phyloP scores from a whole-genome alignment of 2,329 filamentous ascomycete species.

The Fusarium circinatum region DNA sequence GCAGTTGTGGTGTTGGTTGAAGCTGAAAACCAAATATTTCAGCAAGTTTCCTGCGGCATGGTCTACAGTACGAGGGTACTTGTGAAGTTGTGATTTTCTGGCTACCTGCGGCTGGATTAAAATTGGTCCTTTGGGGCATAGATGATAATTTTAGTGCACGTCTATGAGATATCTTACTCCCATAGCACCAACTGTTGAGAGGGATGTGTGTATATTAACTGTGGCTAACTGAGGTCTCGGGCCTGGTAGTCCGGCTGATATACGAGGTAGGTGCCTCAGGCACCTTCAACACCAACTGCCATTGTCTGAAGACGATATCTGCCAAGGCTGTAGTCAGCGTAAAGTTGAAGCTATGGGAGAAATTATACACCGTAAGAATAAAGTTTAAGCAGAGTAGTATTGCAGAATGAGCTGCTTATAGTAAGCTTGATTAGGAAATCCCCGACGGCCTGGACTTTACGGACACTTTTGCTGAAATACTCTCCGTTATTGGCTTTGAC shows the following conservation, averaged over 20 bases:
- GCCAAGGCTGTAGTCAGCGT: no score
- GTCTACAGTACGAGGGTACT: background rate
- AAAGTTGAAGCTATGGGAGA: fast-evolving
- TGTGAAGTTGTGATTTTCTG: fast-evolving
- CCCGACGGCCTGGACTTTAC: background rate
- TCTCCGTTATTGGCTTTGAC: background rate
- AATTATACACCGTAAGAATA: background rate
- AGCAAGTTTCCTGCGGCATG: no score
- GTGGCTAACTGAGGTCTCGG: no score
- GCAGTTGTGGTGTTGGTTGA: background rate
- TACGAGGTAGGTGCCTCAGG: no score
- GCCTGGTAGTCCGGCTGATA: no score
- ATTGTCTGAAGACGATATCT: no score
- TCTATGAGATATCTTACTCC: fast-evolving
- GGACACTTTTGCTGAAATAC: background rate
- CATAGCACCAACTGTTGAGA: no score
- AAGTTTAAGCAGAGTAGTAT: background rate
- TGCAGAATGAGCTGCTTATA: background rate
- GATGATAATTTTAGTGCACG: no score
- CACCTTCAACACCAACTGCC: no score
- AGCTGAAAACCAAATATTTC: background rate
- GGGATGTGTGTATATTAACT: no score
- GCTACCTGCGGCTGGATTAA: no score
- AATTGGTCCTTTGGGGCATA: no score
- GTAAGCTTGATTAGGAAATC: background rate